A percentile compares a stretch with the other conserved stretches of the same genome.
These are phyloP conservation scores for Ophiosphaerella narmari DNA, from an alignment of 2,329 filamentous ascomycete genomes.

Conservation along the genomic window DNA sequence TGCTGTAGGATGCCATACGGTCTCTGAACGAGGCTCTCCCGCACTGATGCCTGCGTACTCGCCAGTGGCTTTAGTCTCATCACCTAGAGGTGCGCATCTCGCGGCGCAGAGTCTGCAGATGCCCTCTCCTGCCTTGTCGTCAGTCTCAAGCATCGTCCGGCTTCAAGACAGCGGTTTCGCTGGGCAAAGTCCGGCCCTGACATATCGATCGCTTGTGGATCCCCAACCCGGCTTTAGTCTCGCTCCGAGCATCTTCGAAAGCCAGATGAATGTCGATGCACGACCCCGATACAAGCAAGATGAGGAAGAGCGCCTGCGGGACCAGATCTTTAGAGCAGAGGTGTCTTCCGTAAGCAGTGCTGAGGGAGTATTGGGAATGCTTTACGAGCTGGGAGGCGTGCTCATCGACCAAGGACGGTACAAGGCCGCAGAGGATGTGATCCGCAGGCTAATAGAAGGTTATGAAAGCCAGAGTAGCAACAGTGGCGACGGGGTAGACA, in stretches of 20 bases:
- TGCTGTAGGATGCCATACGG: slow-evolving; percentile 16
- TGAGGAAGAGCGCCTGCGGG: slow-evolving; percentile 15
- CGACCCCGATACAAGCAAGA: slow-evolving; percentile 12
- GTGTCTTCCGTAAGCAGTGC: slow-evolving; percentile 2
- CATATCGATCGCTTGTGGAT: slow-evolving; percentile 11
- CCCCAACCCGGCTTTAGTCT: background rate
- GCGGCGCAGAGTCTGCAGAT: slow-evolving; percentile 10
- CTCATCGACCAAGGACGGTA: slow-evolving; percentile 22
- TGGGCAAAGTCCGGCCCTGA: slow-evolving; percentile 19
- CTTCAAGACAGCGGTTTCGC: slow-evolving; percentile 16
- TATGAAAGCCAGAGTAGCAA: slow-evolving; percentile 2
- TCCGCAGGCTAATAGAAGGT: slow-evolving; percentile 16
- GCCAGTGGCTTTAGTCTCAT: slow-evolving; percentile 4
- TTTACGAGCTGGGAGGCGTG: slow-evolving; percentile 10
- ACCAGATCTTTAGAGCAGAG: slow-evolving; percentile 14
- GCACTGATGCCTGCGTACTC: slow-evolving; percentile 6
- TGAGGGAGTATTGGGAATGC: background rate
- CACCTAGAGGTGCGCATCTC: background rate
- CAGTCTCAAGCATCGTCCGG: slow-evolving; percentile 21
- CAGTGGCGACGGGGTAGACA: slow-evolving; percentile 1
- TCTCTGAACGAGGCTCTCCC: slow-evolving; percentile 20
- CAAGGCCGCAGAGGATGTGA: slow-evolving; percentile 17
- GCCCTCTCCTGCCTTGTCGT: slow-evolving; percentile 19
- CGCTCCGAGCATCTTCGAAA: background rate
- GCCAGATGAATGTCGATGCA: background rate